A percentile compares a stretch with the other conserved stretches of the same genome.
Evolutionary conservation across 805 yeast species (phyloP).

Genomic region (Myxozyma neotropica): DNA sequence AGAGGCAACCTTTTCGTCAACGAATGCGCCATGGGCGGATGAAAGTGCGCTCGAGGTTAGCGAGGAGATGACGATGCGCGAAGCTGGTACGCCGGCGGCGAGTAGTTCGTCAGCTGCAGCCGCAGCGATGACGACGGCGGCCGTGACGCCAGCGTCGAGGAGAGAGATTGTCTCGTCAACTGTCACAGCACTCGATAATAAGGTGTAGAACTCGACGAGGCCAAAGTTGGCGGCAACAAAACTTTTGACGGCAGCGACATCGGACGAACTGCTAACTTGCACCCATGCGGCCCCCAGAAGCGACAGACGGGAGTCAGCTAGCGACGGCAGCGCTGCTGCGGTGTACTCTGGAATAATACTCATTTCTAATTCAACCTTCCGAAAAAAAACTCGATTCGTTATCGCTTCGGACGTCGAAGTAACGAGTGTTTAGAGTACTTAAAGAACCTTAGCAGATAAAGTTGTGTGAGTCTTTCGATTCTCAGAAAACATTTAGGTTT

Average conservation of each 20-base stretch:
- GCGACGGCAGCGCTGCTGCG: conserved; percentile 3
- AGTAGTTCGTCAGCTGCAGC: conserved; percentile 43
- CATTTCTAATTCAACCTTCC: background rate
- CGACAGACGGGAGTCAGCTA: conserved; percentile 9
- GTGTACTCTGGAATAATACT: conserved; percentile 17
- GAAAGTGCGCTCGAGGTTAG: background rate
- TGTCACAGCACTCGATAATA: conserved; percentile 37
- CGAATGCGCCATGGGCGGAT: conserved; percentile 33
- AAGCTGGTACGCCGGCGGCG: conserved; percentile 55
- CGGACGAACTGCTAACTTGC: conserved; percentile 11
- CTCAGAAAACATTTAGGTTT: background rate
- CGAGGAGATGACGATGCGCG: conserved; percentile 48
- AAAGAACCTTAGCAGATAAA: background rate
- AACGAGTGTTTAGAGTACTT: background rate
- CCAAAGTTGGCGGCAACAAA: conserved; percentile 25
- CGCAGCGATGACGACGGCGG: conserved; percentile 46
- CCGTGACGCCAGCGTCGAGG: conserved; percentile 61
- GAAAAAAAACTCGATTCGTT: background rate
- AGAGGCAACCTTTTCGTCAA: conserved; percentile 15
- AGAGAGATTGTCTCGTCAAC: conserved; percentile 54
- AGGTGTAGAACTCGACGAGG: conserved; percentile 38
- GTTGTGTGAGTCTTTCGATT: background rate
- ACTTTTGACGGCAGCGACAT: conserved; percentile 10
- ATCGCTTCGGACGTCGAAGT: background rate
- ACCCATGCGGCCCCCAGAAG: conserved; percentile 24